phyloP scores from a whole-genome alignment of 345 rosid genomes.

The Erysimum cheiranthoides region DNA sequence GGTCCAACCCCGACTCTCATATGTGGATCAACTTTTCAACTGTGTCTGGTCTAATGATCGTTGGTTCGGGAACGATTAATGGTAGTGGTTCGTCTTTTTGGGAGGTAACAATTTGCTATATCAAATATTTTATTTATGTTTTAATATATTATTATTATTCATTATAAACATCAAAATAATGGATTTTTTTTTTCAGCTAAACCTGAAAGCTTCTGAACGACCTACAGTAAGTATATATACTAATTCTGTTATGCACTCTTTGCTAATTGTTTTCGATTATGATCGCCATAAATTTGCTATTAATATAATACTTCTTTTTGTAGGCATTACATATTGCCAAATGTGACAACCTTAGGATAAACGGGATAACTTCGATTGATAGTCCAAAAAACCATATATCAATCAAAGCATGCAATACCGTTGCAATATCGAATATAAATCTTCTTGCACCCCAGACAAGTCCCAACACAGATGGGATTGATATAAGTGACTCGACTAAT shows the following conservation, averaged over 20 bases:
- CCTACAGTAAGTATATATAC: slow-evolving; percentile 28
- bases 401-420: slow-evolving; percentile 16
- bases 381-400: slow-evolving; percentile 35
- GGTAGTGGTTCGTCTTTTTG: slow-evolving; percentile 35
- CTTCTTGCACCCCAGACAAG: slow-evolving; percentile 27
- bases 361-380: slow-evolving; percentile 27
- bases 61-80: slow-evolving; percentile 34
- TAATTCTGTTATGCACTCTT: neutral
- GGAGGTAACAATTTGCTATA: slow-evolving; percentile 19
- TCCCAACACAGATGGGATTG: slow-evolving; percentile 41
- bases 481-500: slow-evolving; percentile 13
- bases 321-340: slow-evolving; percentile 22
- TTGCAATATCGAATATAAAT: slow-evolving; percentile 29
- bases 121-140: neutral
- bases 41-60: neutral
- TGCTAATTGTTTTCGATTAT: neutral
- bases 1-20: neutral
- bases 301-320: neutral
- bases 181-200: neutral
- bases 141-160: neutral
- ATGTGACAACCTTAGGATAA: slow-evolving; percentile 21
- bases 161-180: neutral
- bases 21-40: slow-evolving; percentile 11
- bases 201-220: slow-evolving; percentile 12
- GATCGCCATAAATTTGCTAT: neutral